Conservation (phyloP, 164 flowering plant species). For the Aristolochia contorta region DNA sequence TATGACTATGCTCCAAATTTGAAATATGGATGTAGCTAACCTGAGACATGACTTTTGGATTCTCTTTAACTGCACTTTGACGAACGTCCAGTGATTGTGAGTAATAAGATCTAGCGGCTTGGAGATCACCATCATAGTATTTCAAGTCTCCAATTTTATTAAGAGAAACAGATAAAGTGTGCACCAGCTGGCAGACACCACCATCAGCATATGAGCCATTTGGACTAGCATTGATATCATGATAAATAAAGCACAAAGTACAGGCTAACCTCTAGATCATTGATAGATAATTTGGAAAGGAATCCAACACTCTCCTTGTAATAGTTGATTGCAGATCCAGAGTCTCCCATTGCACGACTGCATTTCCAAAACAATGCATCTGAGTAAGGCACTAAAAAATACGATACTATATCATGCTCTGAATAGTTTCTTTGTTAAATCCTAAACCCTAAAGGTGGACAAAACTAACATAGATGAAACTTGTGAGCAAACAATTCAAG, state of each 20-base stretch:
- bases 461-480: too few species aligned
- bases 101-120: slow-evolving; percentile 65
- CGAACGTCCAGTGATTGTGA: slow-evolving; percentile 71
- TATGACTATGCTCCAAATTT: too few species aligned
- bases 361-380: slow-evolving; percentile 10
- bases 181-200: slow-evolving; percentile 44
- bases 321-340: slow-evolving; percentile 52
- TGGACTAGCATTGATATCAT: not conserved
- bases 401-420: too few species aligned
- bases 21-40: slow-evolving; percentile 23
- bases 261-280: slow-evolving; percentile 62
- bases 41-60: slow-evolving; percentile 53
- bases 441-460: too few species aligned
- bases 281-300: slow-evolving; percentile 53
- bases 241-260: not conserved
- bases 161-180: slow-evolving; percentile 92
- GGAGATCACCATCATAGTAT: slow-evolving; percentile 75
- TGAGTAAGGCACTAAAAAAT: too few species aligned
- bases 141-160: slow-evolving; percentile 97
- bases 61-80: slow-evolving; percentile 54
- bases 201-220: not conserved
- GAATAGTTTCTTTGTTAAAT: too few species aligned
- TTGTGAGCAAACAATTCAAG: too few species aligned
- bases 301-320: slow-evolving; percentile 83
- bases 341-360: slow-evolving; percentile 84